Conservation (phyloP, 345 rosid genomes). For the Reutealis trisperma region DNA sequence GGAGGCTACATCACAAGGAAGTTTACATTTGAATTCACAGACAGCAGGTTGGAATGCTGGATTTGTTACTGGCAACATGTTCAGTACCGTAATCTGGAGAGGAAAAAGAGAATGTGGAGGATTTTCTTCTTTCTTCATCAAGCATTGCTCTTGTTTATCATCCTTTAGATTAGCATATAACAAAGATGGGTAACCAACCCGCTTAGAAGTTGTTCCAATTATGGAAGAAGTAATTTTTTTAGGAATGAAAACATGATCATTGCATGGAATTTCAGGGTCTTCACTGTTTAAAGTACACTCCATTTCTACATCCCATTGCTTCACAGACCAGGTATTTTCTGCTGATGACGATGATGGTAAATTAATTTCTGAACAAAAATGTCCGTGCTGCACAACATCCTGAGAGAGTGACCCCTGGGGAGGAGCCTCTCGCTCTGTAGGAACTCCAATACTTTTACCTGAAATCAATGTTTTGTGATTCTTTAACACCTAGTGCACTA, state of each 20-base stretch:
- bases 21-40: slow-evolving; percentile 30
- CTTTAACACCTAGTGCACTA: slow-evolving; percentile 20
- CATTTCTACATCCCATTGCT: slow-evolving; percentile 12
- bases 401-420: slow-evolving; percentile 28
- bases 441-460: slow-evolving; percentile 20
- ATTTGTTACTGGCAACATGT: slow-evolving; percentile 25
- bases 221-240: slow-evolving; percentile 22
- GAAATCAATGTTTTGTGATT: slow-evolving; percentile 20
- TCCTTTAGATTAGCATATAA: slow-evolving; percentile 25
- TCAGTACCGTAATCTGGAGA: slow-evolving; percentile 20
- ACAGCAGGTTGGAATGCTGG: slow-evolving; percentile 20
- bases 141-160: slow-evolving; percentile 26
- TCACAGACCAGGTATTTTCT: slow-evolving; percentile 10
- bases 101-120: slow-evolving; percentile 20
- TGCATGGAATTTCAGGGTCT: slow-evolving; percentile 28
- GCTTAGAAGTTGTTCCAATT: slow-evolving; percentile 3
- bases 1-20: slow-evolving; percentile 14
- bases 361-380: slow-evolving; percentile 40
- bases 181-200: slow-evolving; percentile 19
- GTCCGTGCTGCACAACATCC: slow-evolving; percentile 32
- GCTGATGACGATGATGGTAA: slow-evolving; percentile 26
- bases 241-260: slow-evolving; percentile 13
- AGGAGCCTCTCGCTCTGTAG: slow-evolving; percentile 32
- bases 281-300: slow-evolving; percentile 25
- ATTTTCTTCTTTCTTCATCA: slow-evolving; percentile 32